These are phyloP conservation scores for Pythium brachiatum DNA, from an alignment of 352 stramenopile genomes.

Conservation along the genomic window DNA sequence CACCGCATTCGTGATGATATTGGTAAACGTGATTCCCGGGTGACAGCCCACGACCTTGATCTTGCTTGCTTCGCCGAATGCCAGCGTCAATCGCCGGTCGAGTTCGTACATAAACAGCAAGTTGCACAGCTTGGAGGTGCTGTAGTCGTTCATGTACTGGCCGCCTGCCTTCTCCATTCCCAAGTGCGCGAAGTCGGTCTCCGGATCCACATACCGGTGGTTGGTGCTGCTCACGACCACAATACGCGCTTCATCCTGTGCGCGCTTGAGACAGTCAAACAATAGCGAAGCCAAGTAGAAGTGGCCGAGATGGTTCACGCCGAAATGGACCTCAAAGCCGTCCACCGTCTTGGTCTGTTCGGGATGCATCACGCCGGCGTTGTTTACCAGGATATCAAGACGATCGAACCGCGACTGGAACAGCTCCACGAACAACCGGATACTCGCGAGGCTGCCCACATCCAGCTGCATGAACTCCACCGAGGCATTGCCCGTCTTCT, in stretches of 20 bases:
- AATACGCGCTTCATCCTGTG: slow-evolving; percentile 23
- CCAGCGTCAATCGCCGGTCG: slow-evolving; percentile 34
- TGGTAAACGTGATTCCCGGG: slow-evolving; percentile 45
- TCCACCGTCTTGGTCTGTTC: slow-evolving; percentile 31
- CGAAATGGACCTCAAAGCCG: slow-evolving; percentile 59
- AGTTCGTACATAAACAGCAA: slow-evolving; percentile 68
- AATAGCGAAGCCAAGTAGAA: slow-evolving; percentile 55
- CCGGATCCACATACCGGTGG: slow-evolving; percentile 22
- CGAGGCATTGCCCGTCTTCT: background rate
- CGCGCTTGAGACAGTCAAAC: slow-evolving; percentile 41
- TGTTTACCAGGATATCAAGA: slow-evolving; percentile 58
- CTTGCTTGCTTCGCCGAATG: slow-evolving; percentile 28
- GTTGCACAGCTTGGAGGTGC: slow-evolving; percentile 55
- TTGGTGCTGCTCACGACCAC: slow-evolving; percentile 37
- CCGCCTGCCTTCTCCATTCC: slow-evolving; percentile 4
- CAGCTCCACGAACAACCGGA: slow-evolving; percentile 31
- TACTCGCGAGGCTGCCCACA: slow-evolving; percentile 36
- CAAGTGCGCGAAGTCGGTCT: slow-evolving; percentile 8
- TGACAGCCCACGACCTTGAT: slow-evolving; percentile 52
- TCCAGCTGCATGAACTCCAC: slow-evolving; percentile 36
- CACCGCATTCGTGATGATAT: slow-evolving; percentile 53
- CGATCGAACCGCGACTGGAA: slow-evolving; percentile 40
- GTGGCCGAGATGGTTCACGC: slow-evolving; percentile 58
- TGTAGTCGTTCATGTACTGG: slow-evolving; percentile 40
- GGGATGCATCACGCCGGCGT: slow-evolving; percentile 47